These are phyloP conservation scores for Mallotus repandus DNA, from an alignment of 441 rosid species.

Conservation along the genomic window DNA sequence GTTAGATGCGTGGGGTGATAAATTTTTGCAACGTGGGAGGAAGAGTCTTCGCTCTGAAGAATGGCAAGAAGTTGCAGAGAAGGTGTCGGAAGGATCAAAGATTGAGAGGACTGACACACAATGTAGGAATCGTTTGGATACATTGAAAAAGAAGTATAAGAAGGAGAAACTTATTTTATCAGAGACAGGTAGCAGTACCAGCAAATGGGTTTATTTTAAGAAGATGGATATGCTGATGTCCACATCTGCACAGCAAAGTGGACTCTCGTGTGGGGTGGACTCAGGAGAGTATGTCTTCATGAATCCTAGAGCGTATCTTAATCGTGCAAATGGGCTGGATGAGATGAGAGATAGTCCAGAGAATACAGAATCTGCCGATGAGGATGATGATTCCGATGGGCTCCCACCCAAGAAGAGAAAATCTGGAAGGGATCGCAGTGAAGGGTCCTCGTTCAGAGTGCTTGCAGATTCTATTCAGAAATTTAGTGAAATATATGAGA, in stretches of 20 bases:
- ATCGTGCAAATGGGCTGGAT: conserved; percentile 73
- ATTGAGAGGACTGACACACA: conserved; percentile 75
- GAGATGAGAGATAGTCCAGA: conserved; percentile 91
- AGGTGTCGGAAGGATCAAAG: conserved; percentile 72
- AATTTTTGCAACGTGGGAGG: conserved; percentile 71
- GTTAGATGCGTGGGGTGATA: conserved; percentile 90
- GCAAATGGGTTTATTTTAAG: conserved; percentile 78
- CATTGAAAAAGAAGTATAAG: conserved; percentile 86
- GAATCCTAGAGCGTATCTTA: conserved; percentile 59
- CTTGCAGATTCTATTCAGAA: conserved; percentile 78
- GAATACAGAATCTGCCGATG: conserved; percentile 57
- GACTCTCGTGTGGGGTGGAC: conserved; percentile 86
- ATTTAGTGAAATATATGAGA: conserved; percentile 82
- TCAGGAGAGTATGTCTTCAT: conserved; percentile 77
- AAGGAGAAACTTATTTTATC: conserved; percentile 61
- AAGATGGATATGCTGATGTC: conserved; percentile 82
- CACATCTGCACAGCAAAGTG: conserved; percentile 63
- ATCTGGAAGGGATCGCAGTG: conserved; percentile 45
- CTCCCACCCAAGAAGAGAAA: conserved; percentile 72
- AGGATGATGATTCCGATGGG: conserved; percentile 62
- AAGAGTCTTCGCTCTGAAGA: conserved; percentile 91
- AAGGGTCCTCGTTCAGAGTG: conserved; percentile 57
- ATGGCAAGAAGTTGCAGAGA: conserved; percentile 96
- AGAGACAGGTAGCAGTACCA: conserved; percentile 37
- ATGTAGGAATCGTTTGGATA: conserved; percentile 81